A percentile compares a stretch with the other conserved stretches of the same genome.
Conservation (phyloP, 495 filamentous ascomycete genomes). For the Neurospora tetraspora region DNA sequence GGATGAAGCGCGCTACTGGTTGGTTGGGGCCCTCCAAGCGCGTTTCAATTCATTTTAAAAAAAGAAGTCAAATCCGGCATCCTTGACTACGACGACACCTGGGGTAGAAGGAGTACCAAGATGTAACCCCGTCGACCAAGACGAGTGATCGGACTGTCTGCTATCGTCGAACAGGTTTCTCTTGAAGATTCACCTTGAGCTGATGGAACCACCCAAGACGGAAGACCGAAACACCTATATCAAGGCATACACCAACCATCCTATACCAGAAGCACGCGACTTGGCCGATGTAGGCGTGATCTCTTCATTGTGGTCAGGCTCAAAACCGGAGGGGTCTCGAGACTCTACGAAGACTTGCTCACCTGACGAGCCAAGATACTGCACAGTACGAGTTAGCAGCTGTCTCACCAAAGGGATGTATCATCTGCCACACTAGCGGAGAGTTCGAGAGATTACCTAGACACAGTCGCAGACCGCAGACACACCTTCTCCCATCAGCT, state of each 20-base stretch:
- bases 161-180: neutral
- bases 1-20: conserved; percentile 22
- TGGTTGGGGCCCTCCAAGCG: conserved; percentile 19
- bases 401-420: neutral
- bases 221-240: neutral
- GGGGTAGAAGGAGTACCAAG: neutral
- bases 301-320: neutral
- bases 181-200: neutral
- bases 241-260: neutral
- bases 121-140: neutral
- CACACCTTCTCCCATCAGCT: neutral
- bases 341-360: neutral
- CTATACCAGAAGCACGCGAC: neutral
- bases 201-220: neutral
- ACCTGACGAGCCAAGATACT: neutral
- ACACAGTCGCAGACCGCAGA: neutral
- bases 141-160: neutral
- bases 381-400: neutral
- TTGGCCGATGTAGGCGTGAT: neutral
- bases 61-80: conserved; percentile 19
- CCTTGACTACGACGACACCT: neutral
- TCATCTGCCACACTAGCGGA: neutral
- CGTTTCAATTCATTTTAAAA: conserved; percentile 26
- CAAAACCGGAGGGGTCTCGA: neutral
- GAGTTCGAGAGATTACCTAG: neutral